phyloP scores from a whole-genome alignment of 495 filamentous ascomycete species.

The Ramalina peruviana region DNA sequence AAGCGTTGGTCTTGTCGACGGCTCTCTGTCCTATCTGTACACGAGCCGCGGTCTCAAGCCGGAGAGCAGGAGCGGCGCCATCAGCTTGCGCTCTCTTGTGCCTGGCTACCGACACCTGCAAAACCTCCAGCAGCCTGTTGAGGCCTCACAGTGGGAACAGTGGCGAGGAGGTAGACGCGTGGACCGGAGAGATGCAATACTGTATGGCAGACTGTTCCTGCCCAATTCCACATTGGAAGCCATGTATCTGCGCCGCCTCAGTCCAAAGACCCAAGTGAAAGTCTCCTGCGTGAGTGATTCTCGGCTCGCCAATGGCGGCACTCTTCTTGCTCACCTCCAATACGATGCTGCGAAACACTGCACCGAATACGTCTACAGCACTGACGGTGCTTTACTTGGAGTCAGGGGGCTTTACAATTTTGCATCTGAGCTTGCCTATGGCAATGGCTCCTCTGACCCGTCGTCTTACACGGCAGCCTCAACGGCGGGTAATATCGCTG shows the following conservation, averaged over 20 bases:
- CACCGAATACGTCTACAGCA: constrained; percentile 81
- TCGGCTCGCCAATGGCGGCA: constrained; percentile 59
- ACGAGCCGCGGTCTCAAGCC: constrained; percentile 57
- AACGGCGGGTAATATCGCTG: not conserved
- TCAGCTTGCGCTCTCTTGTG: constrained; percentile 51
- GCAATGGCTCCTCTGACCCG: not conserved
- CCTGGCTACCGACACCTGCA: constrained; percentile 55
- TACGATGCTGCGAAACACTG: constrained; percentile 81
- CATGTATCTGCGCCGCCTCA: constrained; percentile 69
- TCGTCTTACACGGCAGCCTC: constrained; percentile 6
- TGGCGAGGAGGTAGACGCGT: constrained; percentile 34
- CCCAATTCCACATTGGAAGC: constrained; percentile 57
- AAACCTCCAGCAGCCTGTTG: constrained; percentile 33
- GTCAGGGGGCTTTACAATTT: constrained; percentile 89
- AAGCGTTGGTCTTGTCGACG: constrained; percentile 73
- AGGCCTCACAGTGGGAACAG: constrained; percentile 34
- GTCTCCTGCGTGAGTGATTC: constrained; percentile 70
- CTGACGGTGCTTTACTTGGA: constrained; percentile 79
- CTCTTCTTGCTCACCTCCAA: constrained; percentile 65
- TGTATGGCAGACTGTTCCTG: constrained; percentile 75
- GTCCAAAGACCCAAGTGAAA: constrained; percentile 63
- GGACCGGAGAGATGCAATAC: constrained; percentile 43
- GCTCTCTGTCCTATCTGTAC: constrained; percentile 83
- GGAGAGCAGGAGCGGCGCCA: constrained; percentile 39
- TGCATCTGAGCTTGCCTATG: constrained; percentile 53